A percentile compares a stretch with the other conserved stretches of the same genome.
These are phyloP conservation scores for Cutaneotrichosporon spelunceum DNA, from an alignment of 1,284 basidiomycete genomes.

Conservation along the genomic window DNA sequence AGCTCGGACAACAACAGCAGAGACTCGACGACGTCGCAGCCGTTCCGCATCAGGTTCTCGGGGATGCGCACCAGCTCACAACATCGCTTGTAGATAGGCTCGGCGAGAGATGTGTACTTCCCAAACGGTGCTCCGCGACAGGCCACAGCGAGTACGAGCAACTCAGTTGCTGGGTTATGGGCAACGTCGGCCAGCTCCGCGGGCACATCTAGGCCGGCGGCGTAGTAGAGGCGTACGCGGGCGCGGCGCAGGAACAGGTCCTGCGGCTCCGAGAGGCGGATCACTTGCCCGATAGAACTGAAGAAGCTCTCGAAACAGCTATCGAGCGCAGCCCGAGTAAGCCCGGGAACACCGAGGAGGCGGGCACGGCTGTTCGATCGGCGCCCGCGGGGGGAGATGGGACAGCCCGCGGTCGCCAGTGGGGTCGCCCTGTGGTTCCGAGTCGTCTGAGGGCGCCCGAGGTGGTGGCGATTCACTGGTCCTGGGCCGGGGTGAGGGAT, in stretches of 20 bases:
- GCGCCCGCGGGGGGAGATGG: neutral
- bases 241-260: conserved; percentile 7
- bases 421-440: neutral
- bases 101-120: conserved; percentile 4
- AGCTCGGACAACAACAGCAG: conserved; percentile 14
- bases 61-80: neutral
- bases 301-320: conserved; percentile 16
- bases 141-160: conserved; percentile 15
- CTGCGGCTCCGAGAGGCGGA: conserved; percentile 3
- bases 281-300: conserved; percentile 12
- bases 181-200: conserved; percentile 13
- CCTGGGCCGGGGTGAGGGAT: neutral
- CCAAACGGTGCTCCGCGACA: conserved; percentile 15
- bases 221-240: conserved; percentile 12
- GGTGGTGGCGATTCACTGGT: neutral
- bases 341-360: conserved; percentile 13
- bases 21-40: conserved; percentile 13
- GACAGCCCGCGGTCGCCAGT: neutral
- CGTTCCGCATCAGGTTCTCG: neutral
- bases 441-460: neutral
- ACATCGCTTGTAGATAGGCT: conserved; percentile 9
- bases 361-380: neutral
- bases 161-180: conserved; percentile 7
- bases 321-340: conserved; percentile 14
- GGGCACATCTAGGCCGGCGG: conserved; percentile 11